Conservation (phyloP, 805 yeast genomes). For the Myxozyma mucilagina region DNA sequence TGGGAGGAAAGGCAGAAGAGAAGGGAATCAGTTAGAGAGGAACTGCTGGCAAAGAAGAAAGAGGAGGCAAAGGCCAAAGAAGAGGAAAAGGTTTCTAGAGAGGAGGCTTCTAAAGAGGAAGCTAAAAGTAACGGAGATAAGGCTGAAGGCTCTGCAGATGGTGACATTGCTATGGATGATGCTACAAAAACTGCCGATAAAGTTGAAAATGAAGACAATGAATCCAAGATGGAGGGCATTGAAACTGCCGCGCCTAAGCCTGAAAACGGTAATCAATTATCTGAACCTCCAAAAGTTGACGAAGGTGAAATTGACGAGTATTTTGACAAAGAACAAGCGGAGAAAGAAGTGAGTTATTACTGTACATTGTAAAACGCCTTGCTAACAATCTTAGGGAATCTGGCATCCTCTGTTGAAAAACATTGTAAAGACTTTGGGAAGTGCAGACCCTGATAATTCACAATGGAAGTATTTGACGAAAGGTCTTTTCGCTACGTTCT, state of each 20-base stretch:
- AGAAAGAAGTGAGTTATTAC: conserved; percentile 2
- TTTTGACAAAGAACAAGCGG: neutral
- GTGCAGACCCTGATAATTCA: conserved; percentile 33
- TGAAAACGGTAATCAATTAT: conserved; percentile 7
- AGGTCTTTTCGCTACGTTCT: conserved; percentile 60
- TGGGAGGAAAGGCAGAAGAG: conserved; percentile 4
- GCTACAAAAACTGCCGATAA: neutral
- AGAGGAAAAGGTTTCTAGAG: conserved; percentile 26
- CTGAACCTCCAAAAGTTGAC: conserved; percentile 48
- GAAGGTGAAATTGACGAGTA: conserved; percentile 55
- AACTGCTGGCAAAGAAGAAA: conserved; percentile 12
- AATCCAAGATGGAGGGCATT: conserved; percentile 34
- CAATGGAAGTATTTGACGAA: conserved; percentile 37
- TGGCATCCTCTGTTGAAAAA: conserved; percentile 44
- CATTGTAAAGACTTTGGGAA: conserved; percentile 38
- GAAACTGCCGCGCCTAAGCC: conserved; percentile 26
- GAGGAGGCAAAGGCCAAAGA: neutral
- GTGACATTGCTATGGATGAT: too few species aligned
- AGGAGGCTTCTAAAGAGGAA: conserved; percentile 15
- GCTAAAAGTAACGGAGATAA: neutral
- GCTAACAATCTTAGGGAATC: conserved; percentile 43
- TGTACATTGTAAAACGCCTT: neutral
- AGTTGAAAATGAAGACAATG: conserved; percentile 9
- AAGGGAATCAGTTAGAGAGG: conserved; percentile 23
- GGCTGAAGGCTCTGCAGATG: neutral